Conservation (phyloP, 805 yeast species). For the Yarrowia alimentaria region DNA sequence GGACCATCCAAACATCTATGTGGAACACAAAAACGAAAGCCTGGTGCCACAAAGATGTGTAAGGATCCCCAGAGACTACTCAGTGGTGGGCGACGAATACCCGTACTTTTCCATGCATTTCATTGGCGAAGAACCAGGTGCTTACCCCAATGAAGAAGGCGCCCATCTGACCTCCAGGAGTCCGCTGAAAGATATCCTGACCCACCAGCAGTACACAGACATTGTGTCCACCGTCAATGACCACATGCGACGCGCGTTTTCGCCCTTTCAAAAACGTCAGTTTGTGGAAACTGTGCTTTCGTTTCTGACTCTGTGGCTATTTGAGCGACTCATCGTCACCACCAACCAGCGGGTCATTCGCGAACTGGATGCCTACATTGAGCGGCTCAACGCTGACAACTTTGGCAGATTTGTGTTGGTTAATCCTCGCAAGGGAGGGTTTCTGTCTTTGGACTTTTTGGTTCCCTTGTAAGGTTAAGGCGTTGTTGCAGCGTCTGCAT, state of each 20-base stretch:
- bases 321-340: slow-evolving; percentile 3
- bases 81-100: slow-evolving; percentile 19
- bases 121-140: slow-evolving; percentile 22
- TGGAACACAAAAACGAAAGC: neutral
- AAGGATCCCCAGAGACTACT: slow-evolving; percentile 18
- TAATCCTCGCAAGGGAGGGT: slow-evolving; percentile 10
- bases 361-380: slow-evolving; percentile 9
- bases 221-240: slow-evolving; percentile 3
- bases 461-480: neutral
- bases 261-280: slow-evolving; percentile 19
- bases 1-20: slow-evolving; percentile 10
- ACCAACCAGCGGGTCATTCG: slow-evolving; percentile 7
- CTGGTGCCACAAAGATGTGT: neutral
- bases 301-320: slow-evolving; percentile 7
- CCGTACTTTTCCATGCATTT: slow-evolving; percentile 15
- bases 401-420: neutral
- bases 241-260: slow-evolving; percentile 18
- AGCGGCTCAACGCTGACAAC: slow-evolving; percentile 1
- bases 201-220: slow-evolving; percentile 6
- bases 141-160: slow-evolving; percentile 19
- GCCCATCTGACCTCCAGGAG: slow-evolving; percentile 2
- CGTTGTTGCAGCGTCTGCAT: too few species aligned
- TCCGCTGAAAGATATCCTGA: slow-evolving; percentile 14
- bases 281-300: slow-evolving; percentile 13
- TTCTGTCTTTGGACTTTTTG: slow-evolving; percentile 23